Percentiles rank a stretch among this genome's conserved stretches.
Evolutionary conservation across 352 stramenopile genomes (phyloP).

Genomic region (Phytopythium ostracodes): DNA sequence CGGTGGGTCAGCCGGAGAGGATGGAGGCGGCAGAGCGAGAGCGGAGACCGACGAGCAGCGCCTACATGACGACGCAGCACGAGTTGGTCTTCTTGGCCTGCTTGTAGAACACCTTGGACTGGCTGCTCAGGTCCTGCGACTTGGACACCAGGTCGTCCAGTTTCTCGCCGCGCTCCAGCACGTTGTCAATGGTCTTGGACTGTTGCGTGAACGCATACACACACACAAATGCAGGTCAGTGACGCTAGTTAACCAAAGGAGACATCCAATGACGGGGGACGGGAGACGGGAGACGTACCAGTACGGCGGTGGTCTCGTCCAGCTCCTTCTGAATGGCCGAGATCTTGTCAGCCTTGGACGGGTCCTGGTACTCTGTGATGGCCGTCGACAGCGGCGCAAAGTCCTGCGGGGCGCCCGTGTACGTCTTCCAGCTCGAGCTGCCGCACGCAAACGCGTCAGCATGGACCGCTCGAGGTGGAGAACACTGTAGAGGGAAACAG

Average conservation of each 20-base stretch:
- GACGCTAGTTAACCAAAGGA: background rate
- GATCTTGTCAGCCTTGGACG: conserved; percentile 98
- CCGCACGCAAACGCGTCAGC: conserved; percentile 12
- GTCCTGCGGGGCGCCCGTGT: conserved; percentile 62
- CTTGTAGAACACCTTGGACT: conserved; percentile 99
- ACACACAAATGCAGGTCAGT: background rate
- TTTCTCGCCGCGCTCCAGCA: conserved; percentile 98
- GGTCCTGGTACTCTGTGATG: conserved; percentile 97
- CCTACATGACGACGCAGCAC: conserved; percentile 94
- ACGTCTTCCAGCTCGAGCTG: conserved; percentile 54
- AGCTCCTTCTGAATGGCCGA: conserved; percentile 99
- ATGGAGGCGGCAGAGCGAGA: background rate
- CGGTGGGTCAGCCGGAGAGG: background rate
- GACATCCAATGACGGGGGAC: background rate
- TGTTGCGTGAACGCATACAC: conserved; percentile 1
- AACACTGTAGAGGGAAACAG: too few species aligned
- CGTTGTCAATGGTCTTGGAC: conserved; percentile 99
- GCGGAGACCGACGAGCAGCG: conserved; percentile 7
- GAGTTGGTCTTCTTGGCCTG: conserved; percentile 99
- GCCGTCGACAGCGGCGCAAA: conserved; percentile 92
- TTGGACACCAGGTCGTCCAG: conserved; percentile 99
- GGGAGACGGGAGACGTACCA: conserved; percentile 66
- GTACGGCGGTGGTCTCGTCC: conserved; percentile 98
- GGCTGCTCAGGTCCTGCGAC: conserved; percentile 96
- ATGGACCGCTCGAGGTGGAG: conserved; percentile 19